A percentile compares a stretch with the other conserved stretches of the same genome.
These are phyloP conservation scores for Citrus sinensis DNA, from an alignment of 345 rosid species.

Conservation along the genomic window DVS_A1.0 CM039163.1:6882001-6882500, in stretches of 20 bases:
- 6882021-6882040: constrained; percentile 44
- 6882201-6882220: constrained; percentile 43
- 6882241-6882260: constrained; percentile 36
- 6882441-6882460: constrained; percentile 40
- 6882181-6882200: constrained; percentile 45
- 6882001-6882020: constrained; percentile 28
- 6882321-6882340: not conserved
- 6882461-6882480: constrained; percentile 41
- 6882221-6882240: constrained; percentile 31
- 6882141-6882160: constrained; percentile 45
- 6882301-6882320: not conserved
- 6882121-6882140: constrained; percentile 45
- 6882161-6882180: constrained; percentile 45
- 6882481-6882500: constrained; percentile 51
- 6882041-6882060: constrained; percentile 50
- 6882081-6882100: not conserved
- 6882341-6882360: not conserved
- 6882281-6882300: constrained; percentile 23
- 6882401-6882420: constrained; percentile 39
- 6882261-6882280: constrained; percentile 30
- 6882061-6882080: constrained; percentile 5
- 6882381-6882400: constrained; percentile 39
- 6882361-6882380: constrained; percentile 31
- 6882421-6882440: constrained; percentile 49
- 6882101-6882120: not conserved